A percentile compares a stretch with the other conserved stretches of the same genome.
Conservation (phyloP, 106 monocot species). For the Dendrobium nobile region DNA sequence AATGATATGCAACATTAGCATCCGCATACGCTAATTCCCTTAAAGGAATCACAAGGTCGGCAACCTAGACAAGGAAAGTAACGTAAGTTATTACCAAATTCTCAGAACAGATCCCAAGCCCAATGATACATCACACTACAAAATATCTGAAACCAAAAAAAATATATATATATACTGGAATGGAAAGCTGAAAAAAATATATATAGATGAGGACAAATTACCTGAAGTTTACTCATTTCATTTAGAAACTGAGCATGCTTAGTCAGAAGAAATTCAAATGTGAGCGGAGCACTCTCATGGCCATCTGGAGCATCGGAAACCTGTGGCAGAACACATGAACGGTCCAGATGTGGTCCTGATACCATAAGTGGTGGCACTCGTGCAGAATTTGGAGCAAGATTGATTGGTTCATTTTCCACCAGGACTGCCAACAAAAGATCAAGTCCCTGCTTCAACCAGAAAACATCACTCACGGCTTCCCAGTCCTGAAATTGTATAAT, state of each 20-base stretch:
- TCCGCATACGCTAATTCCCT: slow-evolving; percentile 88
- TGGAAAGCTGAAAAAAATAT: neutral
- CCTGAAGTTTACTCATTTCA: slow-evolving; percentile 87
- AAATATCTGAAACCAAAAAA: slow-evolving; percentile 1
- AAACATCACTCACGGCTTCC: slow-evolving; percentile 96
- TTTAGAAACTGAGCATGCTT: slow-evolving; percentile 81
- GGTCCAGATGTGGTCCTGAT: slow-evolving; percentile 46
- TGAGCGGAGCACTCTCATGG: slow-evolving; percentile 36
- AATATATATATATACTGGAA: neutral
- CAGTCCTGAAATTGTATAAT: slow-evolving; percentile 94
- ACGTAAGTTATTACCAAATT: neutral
- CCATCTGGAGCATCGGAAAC: slow-evolving; percentile 40
- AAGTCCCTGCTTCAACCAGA: slow-evolving; percentile 97
- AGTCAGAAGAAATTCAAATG: slow-evolving; percentile 65
- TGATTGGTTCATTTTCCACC: slow-evolving; percentile 89
- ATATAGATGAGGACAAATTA: slow-evolving; percentile 10
- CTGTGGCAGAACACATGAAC: slow-evolving; percentile 29
- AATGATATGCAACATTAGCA: slow-evolving; percentile 90
- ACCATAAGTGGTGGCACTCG: slow-evolving; percentile 71
- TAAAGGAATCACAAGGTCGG: slow-evolving; percentile 76
- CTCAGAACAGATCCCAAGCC: neutral
- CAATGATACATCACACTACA: neutral
- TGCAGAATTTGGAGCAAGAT: slow-evolving; percentile 87
- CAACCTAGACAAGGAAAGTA: slow-evolving; percentile 42
- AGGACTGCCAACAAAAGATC: slow-evolving; percentile 89